These are phyloP conservation scores for Blastobotrys chiropterorum DNA, from an alignment of 805 yeast species.

Conservation along the genomic window DNA sequence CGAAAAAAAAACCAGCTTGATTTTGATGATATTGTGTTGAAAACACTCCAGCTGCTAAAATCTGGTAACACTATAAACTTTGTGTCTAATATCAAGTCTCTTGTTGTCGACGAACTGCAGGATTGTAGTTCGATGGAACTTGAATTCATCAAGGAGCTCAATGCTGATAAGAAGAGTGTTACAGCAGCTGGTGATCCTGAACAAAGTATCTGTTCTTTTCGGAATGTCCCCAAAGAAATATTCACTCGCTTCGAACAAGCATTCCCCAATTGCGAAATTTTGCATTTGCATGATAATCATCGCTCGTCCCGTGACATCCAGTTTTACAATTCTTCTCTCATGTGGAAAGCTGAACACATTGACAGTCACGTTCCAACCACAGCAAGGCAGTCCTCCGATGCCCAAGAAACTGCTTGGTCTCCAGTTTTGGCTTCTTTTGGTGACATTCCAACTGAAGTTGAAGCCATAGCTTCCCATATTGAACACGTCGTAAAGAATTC, in stretches of 20 bases:
- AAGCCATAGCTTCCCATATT: constrained; percentile 52
- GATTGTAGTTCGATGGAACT: constrained; percentile 84
- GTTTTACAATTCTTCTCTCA: constrained; percentile 54
- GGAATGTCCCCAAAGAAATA: constrained; percentile 72
- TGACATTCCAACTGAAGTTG: constrained; percentile 49
- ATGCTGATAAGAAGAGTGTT: constrained; percentile 30
- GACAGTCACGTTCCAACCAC: constrained; percentile 5
- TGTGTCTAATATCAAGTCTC: constrained; percentile 52
- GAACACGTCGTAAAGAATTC: constrained; percentile 42
- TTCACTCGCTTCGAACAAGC: constrained; percentile 49
- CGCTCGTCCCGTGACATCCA: constrained; percentile 70
- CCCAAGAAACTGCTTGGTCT: no score
- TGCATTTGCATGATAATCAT: constrained; percentile 63
- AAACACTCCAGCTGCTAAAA: constrained; percentile 39
- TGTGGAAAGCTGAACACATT: constrained; percentile 46
- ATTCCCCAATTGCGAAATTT: constrained; percentile 28
- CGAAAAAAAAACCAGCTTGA: not conserved
- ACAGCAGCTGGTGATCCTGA: constrained; percentile 97
- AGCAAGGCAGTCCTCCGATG: constrained; percentile 1
- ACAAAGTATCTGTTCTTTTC: constrained; percentile 85
- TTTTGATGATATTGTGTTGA: constrained; percentile 35
- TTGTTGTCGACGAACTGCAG: constrained; percentile 90
- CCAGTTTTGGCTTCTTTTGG: constrained; percentile 34
- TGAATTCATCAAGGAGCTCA: constrained; percentile 50
- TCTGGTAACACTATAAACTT: constrained; percentile 24